These are phyloP conservation scores for Blastomyces percursus DNA, from an alignment of 2,329 filamentous ascomycete species.

Conservation along the genomic window DNA sequence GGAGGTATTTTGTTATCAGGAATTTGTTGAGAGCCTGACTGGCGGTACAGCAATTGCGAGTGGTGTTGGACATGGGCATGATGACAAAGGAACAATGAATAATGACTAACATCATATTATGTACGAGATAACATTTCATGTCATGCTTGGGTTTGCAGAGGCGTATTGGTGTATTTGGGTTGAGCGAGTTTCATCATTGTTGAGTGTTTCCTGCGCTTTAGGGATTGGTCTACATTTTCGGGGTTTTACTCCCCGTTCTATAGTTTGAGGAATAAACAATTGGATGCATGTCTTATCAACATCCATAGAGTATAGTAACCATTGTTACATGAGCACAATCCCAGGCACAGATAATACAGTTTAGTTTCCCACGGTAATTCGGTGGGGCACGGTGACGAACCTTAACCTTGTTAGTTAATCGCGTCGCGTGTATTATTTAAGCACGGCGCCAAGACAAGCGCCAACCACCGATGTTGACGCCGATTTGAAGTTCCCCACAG, in stretches of 20 bases:
- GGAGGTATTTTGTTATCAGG: conserved; percentile 87
- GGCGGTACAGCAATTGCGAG: conserved; percentile 32
- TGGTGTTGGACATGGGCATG: not conserved
- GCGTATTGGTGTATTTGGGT: not conserved
- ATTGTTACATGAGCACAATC: not conserved
- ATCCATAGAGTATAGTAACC: not conserved
- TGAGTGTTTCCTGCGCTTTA: not conserved
- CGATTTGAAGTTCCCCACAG: not conserved
- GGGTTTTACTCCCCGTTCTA: not conserved
- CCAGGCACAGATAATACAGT: not conserved
- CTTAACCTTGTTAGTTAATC: not conserved
- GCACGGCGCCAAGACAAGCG: conserved; percentile 3
- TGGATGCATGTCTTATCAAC: not conserved
- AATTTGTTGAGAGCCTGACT: conserved; percentile 67
- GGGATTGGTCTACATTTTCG: no score
- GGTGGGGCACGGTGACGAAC: no score
- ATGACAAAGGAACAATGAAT: not conserved
- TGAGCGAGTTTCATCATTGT: not conserved
- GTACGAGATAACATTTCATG: not conserved
- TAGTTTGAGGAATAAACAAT: not conserved
- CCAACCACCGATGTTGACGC: not conserved
- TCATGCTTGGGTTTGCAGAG: not conserved
- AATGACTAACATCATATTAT: not conserved
- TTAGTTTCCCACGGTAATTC: no score
- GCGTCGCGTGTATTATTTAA: not conserved